Conservation (phyloP, 176 grass and related monocot genomes). For the Bolboschoenus planiculmis region DNA sequence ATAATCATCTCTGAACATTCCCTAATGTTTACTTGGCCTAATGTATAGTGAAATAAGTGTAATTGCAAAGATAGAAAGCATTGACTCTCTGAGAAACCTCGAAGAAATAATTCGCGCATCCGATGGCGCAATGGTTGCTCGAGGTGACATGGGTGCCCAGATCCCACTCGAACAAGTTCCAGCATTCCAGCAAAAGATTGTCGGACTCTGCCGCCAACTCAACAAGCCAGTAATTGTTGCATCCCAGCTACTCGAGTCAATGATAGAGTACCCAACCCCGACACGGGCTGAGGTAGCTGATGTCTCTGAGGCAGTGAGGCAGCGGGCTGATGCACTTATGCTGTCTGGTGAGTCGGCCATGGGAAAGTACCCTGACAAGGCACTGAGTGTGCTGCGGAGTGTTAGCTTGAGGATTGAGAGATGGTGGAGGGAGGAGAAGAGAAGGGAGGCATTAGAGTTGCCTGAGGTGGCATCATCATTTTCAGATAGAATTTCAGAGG, state of each 20-base stretch:
- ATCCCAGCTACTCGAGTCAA: constrained; percentile 91
- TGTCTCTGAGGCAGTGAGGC: constrained; percentile 89
- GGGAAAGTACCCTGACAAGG: constrained; percentile 86
- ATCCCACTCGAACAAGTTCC: constrained; percentile 93
- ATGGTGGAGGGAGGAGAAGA: constrained; percentile 98
- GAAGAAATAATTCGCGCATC: constrained; percentile 78
- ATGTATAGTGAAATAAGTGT: constrained; percentile 74
- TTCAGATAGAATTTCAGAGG: constrained; percentile 80
- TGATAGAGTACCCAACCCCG: constrained; percentile 93
- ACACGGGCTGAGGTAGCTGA: constrained; percentile 96
- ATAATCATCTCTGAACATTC: neutral
- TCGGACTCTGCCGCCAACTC: constrained; percentile 77
- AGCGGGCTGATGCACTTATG: constrained; percentile 88
- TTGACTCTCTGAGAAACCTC: constrained; percentile 79
- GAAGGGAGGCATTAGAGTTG: constrained; percentile 55
- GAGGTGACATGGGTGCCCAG: constrained; percentile 95
- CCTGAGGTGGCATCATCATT: constrained; percentile 68
- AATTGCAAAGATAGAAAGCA: constrained; percentile 92
- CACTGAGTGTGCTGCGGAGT: constrained; percentile 74
- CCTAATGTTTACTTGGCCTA: neutral
- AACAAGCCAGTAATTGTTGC: constrained; percentile 98
- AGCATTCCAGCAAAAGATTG: constrained; percentile 82
- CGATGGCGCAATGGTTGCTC: constrained; percentile 87
- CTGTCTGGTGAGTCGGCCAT: constrained; percentile 99
- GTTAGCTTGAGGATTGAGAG: constrained; percentile 88